These are phyloP conservation scores for Haplosporangium sp. DNA, from an alignment of 371 early-diverging fungal genomes.

Conservation along the genomic window DNA sequence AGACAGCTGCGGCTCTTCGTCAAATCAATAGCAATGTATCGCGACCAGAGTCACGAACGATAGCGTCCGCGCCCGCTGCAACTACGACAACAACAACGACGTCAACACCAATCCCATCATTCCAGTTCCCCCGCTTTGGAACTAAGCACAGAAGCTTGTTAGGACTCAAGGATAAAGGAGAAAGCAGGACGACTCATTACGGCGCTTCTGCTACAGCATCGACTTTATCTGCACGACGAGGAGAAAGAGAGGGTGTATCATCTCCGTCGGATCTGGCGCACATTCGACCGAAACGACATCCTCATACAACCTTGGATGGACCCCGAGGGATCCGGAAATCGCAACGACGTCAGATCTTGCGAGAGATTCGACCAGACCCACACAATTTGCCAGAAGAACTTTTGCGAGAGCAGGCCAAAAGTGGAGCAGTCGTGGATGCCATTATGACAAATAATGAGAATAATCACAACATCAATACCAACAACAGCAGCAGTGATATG, in stretches of 20 bases:
- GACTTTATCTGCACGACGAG: too few relatives aligned
- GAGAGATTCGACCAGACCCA: constrained; percentile 43
- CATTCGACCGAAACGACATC: constrained; percentile 39
- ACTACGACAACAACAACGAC: not conserved
- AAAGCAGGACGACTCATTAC: too few relatives aligned
- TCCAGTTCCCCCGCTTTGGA: constrained; percentile 26
- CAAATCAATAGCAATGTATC: too few relatives aligned
- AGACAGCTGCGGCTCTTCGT: too few relatives aligned
- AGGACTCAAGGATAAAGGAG: constrained; percentile 19
- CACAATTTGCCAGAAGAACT: constrained; percentile 44
- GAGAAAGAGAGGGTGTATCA: too few relatives aligned
- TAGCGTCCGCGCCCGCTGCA: constrained; percentile 9
- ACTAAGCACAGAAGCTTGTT: constrained; percentile 27
- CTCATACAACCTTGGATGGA: constrained; percentile 30
- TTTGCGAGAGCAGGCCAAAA: constrained; percentile 40
- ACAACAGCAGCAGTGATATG: too few relatives aligned
- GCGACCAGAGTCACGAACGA: constrained; percentile 1
- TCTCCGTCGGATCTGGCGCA: constrained; percentile 23
- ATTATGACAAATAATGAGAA: constrained; percentile 5
- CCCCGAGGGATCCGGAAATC: constrained; percentile 39
- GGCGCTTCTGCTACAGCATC: too few relatives aligned
- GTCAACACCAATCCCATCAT: constrained; percentile 4
- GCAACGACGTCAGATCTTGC: constrained; percentile 27
- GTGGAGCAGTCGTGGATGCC: constrained; percentile 34
- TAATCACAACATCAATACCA: not conserved